Evolutionary conservation across 768 basidiomycete species (phyloP).

Genomic region (Lyophyllum atratum): DNA sequence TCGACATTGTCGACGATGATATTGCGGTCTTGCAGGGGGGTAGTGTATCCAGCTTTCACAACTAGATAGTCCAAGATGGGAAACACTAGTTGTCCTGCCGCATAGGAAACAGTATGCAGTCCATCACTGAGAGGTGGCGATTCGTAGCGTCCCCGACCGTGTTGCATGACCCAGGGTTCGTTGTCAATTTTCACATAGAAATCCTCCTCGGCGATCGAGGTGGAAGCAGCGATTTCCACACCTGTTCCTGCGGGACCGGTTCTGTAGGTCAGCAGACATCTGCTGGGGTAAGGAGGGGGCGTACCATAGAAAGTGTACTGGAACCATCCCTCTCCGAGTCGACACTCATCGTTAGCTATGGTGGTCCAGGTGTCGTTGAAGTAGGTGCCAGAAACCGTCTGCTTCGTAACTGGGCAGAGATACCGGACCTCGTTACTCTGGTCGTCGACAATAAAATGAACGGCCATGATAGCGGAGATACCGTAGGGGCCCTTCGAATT

Average conservation of each 20-base stretch:
- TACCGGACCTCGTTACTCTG: slow-evolving; percentile 36
- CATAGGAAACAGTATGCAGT: slow-evolving; percentile 37
- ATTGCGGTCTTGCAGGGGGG: slow-evolving; percentile 33
- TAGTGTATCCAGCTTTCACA: slow-evolving; percentile 37
- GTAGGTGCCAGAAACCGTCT: slow-evolving; percentile 35
- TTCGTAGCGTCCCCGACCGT: slow-evolving; percentile 31
- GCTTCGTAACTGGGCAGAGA: slow-evolving; percentile 35
- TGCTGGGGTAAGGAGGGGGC: background rate
- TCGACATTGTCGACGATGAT: slow-evolving; percentile 41
- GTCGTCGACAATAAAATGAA: slow-evolving; percentile 40
- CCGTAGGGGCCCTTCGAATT: no score
- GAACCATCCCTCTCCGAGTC: slow-evolving; percentile 35
- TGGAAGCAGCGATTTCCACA: slow-evolving; percentile 28
- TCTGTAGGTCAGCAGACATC: background rate
- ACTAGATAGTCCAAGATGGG: slow-evolving; percentile 43
- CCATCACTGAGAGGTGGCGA: slow-evolving; percentile 36
- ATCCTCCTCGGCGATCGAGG: slow-evolving; percentile 23
- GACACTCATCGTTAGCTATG: slow-evolving; percentile 29
- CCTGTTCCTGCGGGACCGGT: slow-evolving; percentile 28
- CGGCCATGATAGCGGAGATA: slow-evolving; percentile 7
- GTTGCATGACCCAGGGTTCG: slow-evolving; percentile 29
- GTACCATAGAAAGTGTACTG: slow-evolving; percentile 39
- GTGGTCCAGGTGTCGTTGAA: slow-evolving; percentile 43
- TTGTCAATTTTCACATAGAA: slow-evolving; percentile 40
- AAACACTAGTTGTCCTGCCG: slow-evolving; percentile 23